Evolutionary conservation across 139 green algal species (phyloP), one percentile per base, ranked within the genome.

Genomic region (Chlamydomonas sp.): DNA sequence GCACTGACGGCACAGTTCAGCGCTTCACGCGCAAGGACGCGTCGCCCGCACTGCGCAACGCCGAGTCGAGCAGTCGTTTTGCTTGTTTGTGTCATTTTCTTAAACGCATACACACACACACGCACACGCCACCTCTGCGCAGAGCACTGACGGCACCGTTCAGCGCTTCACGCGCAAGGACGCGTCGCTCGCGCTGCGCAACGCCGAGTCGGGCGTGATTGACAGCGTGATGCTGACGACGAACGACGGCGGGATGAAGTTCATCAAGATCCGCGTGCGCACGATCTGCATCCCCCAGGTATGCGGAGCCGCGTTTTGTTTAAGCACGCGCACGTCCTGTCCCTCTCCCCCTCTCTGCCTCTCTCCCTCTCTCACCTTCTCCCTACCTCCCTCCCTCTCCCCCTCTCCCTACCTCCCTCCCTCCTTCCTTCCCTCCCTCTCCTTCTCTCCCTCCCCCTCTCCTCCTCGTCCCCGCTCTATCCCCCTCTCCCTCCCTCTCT

Each of bases 221-320:
- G 57, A 36, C 26, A 75, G 87, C 64, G 89, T 96, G 65, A 80
- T 98, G 74, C 69, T 99, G 48, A 96, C 89, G 16, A 97, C 90
- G 16, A 96, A 94, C 65, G 84, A 88, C 34, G 77, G 91, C 47
- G 93, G 95, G 29, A 73, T 90, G 33, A 80, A 84, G 24, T 99
- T 98, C 73, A 89, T 98, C 49, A 99, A 99, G 80, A 83, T 98
- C 65, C 84, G 93, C 58, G 86, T 98, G 39, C 83, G 95, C 29
- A 97, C 89, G 20, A 89, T 97, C 70, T 90, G 95, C 61, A 90
- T 97, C 35, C 95, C 95, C 0, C 95, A 98, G 72, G n/a, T n/a
- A n/a, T n/a, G n/a, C n/a, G n/a, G n/a, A n/a, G 88, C 98, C 33
- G 84, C 90, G 26, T 34, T 54, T 26, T 54, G 43, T 26, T 54